Conservation (phyloP, 2,329 filamentous ascomycete species). For the Chrysoporthe cubensis region DNA sequence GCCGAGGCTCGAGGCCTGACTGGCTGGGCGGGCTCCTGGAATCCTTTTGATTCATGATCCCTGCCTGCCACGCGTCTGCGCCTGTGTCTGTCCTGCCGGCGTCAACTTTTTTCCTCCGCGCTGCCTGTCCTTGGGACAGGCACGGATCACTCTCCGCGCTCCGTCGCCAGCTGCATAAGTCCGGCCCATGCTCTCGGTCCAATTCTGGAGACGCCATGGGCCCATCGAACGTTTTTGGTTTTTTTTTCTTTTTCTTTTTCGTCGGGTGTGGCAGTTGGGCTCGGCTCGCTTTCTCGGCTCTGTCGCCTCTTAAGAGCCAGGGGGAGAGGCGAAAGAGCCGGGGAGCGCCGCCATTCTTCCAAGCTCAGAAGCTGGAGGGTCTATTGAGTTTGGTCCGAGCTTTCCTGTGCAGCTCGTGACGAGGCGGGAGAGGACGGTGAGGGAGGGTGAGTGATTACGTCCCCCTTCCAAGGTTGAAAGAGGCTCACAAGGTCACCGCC, state of each 20-base stretch:
- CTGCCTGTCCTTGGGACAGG: not conserved
- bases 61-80: not conserved
- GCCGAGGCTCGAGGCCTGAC: no score
- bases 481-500: not conserved
- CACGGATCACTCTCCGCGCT: not conserved
- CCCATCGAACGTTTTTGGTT: not conserved
- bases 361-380: not conserved
- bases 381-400: not conserved
- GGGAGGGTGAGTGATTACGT: not conserved
- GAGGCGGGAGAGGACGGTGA: not conserved
- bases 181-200: not conserved
- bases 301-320: not conserved
- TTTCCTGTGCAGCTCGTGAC: not conserved
- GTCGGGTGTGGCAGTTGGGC: not conserved
- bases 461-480: not conserved
- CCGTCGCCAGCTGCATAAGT: not conserved
- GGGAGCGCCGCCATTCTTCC: not conserved
- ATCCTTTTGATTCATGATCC: not conserved
- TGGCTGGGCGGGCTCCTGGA: not conserved
- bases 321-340: no score
- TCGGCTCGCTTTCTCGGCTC: not conserved
- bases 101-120: constrained; percentile 1
- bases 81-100: not conserved
- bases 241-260: no score
- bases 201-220: constrained; percentile 8